Evolutionary conservation across 306 rosid genomes (phyloP), one percentile per base, ranked within the genome.

Genomic region (Cyclanthera cordifolia): DNA sequence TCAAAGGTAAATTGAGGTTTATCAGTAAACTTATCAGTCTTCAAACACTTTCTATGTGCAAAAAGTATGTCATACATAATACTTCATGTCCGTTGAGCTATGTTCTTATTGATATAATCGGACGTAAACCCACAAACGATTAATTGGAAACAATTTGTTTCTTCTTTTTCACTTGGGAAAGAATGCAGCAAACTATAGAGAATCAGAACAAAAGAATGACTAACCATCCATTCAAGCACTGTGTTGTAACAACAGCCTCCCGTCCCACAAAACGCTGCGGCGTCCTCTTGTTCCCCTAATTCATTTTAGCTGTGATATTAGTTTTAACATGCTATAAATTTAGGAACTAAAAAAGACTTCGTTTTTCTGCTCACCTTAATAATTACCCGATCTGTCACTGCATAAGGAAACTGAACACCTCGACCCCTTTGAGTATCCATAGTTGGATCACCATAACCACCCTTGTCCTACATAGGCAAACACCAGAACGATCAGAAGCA

Each of bases 211-310:
- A 45, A 23, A 20, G 4, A 76, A 73, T 69, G 70, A 75, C 96
- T 77, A 54, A 94, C 99, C 99, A 94, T 86, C 99, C 99, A 73
- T 94, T 94, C 59, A 94, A 80, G 88, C 99, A 94, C 77, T 94
- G 99, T 46, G 99, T 90, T 72, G 99, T 94, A 52, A 94, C 99
- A 76, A 94, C 82, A 74, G 99, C 99, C 83, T 94, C 96, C 1
- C 99, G 88, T 51, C 99, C 99, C 54, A 94, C 97, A 76, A 94
- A 94, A 49, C 99, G 96, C 67, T 70, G 91, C 0, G 99, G 99
- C 24, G 99, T 94, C 84, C 99, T 88, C 80, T 94, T 94, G 83
- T 94, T 94, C 59, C 99, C 99, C 99, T 94, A 85, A 39, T 76
- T 67, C 78, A 72, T 70, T 76, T 76, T 67, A 55, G 53, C 69